Evolutionary conservation across 768 basidiomycete genomes (phyloP).

Genomic region (Cystofilobasidium capitatum): DNA sequence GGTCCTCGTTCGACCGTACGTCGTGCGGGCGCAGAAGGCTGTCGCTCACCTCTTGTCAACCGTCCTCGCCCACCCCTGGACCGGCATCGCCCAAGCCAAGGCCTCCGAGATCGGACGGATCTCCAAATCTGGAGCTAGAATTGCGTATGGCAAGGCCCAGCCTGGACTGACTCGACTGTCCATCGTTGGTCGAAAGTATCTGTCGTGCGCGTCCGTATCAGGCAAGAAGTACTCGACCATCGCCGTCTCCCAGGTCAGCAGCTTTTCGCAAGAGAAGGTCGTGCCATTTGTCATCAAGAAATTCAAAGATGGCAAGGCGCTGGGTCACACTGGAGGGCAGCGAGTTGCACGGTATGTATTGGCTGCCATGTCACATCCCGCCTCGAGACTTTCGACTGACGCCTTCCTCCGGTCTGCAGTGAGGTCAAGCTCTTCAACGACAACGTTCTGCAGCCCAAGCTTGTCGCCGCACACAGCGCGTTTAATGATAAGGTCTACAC

Average conservation of each 20-base stretch:
- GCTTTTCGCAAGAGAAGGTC: not conserved
- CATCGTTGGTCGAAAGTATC: not conserved
- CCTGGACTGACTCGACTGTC: not conserved
- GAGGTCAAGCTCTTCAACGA: not conserved
- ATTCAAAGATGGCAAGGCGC: not conserved
- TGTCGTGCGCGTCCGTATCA: not conserved
- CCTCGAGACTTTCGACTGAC: not conserved
- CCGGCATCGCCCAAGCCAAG: not conserved
- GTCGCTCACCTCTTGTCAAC: not conserved
- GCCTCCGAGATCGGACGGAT: not conserved
- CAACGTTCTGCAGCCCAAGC: not conserved
- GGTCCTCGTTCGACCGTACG: slow-evolving; percentile 28
- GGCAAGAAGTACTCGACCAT: not conserved
- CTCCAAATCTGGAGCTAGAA: not conserved
- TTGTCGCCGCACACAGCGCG: not conserved
- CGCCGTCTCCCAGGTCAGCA: not conserved
- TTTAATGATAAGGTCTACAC: slow-evolving; percentile 31
- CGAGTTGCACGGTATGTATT: not conserved
- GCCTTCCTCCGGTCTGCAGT: not conserved
- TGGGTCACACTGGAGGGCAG: not conserved
- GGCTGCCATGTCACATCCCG: too few relatives aligned
- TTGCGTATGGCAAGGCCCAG: not conserved
- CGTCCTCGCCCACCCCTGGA: not conserved
- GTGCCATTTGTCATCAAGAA: not conserved
- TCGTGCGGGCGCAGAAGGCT: not conserved